Base-by-base conservation (phyloP, 2,329 filamentous ascomycete genomes). In the Fusarium luffae region DNA sequence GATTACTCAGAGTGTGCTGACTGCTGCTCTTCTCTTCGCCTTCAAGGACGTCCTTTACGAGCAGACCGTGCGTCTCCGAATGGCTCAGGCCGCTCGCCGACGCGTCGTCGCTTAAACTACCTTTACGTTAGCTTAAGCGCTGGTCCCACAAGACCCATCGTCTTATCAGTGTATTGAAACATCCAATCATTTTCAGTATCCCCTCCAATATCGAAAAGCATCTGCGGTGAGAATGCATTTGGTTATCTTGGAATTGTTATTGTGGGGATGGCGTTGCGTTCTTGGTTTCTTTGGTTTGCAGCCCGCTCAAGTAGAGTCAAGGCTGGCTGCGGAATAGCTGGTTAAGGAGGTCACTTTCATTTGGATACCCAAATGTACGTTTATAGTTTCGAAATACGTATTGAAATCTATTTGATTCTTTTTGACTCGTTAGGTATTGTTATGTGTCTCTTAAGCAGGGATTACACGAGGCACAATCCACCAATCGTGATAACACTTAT, bases 41-140 rank as follows among this genome's bases (percentile, higher is more conserved):
- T 98, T 99, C 85, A 99, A 99, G 85, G 96, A 99, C 78, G 93
- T 93, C 9, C 86, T 99, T 8, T 99, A 98, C 79, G 92, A 93
- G 75, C 89, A 92, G 80, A 94, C 90, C 1, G 82, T 95, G 52
- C 88, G 85, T 74, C 87, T 93, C 32, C 86, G 93, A 55, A 79
- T 81, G 59, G 74, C 77, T 23, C 77, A 82, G 27, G 78, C 80
- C 28, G 77, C 80, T 54, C 82, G 80, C 75, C 85, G 80, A 77
- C 75, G 77, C 25, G 47, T 80, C 44, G 71, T 72, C 59, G 76
- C 78, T 52, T 82, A 78, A 68, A 43, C 37, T 64, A 49, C 14
- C 43, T 50, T 50, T 42, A 40, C 16, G 23, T 50, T 56, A 60
- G 54, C 54, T 57, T 27, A 48, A 59, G 40, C 34, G 44, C 51